Evolutionary conservation across 345 rosid species (phyloP).

Genomic region (Kandelia obovata): DNA sequence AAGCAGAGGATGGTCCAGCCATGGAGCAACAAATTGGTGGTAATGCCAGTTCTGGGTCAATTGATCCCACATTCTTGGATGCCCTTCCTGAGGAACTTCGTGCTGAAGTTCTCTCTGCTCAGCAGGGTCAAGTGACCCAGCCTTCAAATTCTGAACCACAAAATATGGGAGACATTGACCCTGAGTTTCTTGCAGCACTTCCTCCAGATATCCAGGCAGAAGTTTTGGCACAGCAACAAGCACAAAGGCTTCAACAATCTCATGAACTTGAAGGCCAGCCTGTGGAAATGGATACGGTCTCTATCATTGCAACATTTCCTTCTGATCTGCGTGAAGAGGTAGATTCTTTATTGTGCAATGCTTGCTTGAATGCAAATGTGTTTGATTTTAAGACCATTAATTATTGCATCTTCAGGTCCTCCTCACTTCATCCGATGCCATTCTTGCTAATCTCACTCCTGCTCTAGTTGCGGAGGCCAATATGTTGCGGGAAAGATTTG

Average conservation of each 20-base stretch:
- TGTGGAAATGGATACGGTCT: constrained; percentile 98
- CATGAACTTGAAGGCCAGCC: constrained; percentile 99
- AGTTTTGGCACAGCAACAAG: constrained; percentile 92
- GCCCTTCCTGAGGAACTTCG: constrained; percentile 98
- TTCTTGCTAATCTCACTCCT: constrained; percentile 94
- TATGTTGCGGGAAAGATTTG: constrained; percentile 95
- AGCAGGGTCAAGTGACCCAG: constrained; percentile 73
- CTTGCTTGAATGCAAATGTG: not conserved
- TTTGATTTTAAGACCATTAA: not conserved
- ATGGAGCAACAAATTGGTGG: constrained; percentile 61
- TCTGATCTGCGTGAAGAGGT: constrained; percentile 98
- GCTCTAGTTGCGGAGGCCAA: constrained; percentile 98
- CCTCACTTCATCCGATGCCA: constrained; percentile 89
- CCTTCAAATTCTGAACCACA: constrained; percentile 68
- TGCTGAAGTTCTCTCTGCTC: constrained; percentile 93
- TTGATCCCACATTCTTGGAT: constrained; percentile 95
- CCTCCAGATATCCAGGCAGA: constrained; percentile 95
- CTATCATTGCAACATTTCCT: constrained; percentile 96
- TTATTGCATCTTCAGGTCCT: constrained; percentile 56
- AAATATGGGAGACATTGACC: constrained; percentile 83
- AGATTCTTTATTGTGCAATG: constrained; percentile 15
- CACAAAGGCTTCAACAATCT: constrained; percentile 84
- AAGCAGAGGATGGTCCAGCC: constrained; percentile 68
- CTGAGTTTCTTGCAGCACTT: constrained; percentile 97
- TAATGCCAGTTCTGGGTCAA: constrained; percentile 64